A percentile compares a stretch with the other conserved stretches of the same genome.
Conservation (phyloP, 345 rosid genomes). For the Eucalyptus pauciflora region DNA sequence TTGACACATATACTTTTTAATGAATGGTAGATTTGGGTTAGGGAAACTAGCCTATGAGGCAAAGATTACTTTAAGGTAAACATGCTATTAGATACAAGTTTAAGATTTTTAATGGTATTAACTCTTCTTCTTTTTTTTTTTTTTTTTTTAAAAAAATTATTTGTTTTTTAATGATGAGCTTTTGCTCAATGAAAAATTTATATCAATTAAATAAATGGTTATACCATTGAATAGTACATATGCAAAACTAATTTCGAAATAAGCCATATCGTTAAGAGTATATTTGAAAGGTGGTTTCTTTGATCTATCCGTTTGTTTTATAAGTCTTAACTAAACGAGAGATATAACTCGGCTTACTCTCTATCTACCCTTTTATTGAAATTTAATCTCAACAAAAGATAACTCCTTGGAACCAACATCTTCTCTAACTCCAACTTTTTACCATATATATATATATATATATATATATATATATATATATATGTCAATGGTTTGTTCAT, state of each 20-base stretch:
- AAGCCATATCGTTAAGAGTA: not conserved
- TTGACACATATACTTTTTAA: not conserved
- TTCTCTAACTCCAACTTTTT: not conserved
- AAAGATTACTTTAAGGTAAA: not conserved
- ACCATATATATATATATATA: no score
- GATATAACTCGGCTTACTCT: not conserved
- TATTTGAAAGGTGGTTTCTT: not conserved
- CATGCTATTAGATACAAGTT: rapidly evolving
- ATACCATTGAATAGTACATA: not conserved
- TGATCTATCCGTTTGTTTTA: not conserved
- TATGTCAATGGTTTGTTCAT: not conserved
- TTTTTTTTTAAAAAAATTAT: not conserved
- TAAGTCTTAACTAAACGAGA: rapidly evolving
- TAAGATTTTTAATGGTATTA: not conserved
- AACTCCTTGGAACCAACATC: not conserved
- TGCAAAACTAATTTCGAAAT: not conserved
- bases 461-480: no score
- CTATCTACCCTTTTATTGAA: not conserved
- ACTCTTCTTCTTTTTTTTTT: not conserved
- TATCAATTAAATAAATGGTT: not conserved
- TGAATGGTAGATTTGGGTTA: not conserved
- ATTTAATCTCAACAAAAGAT: not conserved
- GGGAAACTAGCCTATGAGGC: not conserved
- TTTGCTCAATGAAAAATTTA: not conserved
- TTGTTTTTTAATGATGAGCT: not conserved